Conservation (phyloP, 108 stramenopile species). For the Bacterosira constricta region DNA sequence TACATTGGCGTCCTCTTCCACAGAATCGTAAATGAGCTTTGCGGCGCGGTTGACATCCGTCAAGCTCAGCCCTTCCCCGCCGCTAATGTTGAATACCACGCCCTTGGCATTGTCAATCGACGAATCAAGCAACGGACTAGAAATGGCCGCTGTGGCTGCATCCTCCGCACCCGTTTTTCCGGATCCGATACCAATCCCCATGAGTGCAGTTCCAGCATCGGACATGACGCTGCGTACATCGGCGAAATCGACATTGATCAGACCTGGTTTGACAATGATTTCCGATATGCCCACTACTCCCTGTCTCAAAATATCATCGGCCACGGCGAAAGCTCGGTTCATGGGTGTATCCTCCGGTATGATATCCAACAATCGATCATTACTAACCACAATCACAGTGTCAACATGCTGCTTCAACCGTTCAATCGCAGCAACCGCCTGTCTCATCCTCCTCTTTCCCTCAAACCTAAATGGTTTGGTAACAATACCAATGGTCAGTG, state of each 20-base stretch:
- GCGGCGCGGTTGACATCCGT: slow-evolving; percentile 87
- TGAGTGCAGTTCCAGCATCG: slow-evolving; percentile 89
- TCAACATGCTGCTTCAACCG: slow-evolving; percentile 75
- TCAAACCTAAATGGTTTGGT: slow-evolving; percentile 92
- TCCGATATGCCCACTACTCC: slow-evolving; percentile 91
- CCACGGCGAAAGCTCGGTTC: slow-evolving; percentile 82
- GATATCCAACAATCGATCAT: slow-evolving; percentile 90
- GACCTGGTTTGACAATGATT: slow-evolving; percentile 87
- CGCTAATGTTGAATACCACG: slow-evolving; percentile 90
- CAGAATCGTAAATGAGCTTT: slow-evolving; percentile 85
- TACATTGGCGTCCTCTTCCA: slow-evolving; percentile 90
- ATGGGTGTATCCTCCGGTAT: slow-evolving; percentile 88
- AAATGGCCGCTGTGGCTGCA: slow-evolving; percentile 86
- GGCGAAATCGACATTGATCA: slow-evolving; percentile 95
- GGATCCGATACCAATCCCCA: slow-evolving; percentile 87
- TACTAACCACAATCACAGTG: slow-evolving; percentile 91
- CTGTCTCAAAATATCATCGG: slow-evolving; percentile 90
- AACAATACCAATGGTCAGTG: slow-evolving; percentile 80
- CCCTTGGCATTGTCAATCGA: slow-evolving; percentile 86
- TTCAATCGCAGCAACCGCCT: slow-evolving; percentile 78
- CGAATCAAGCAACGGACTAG: slow-evolving; percentile 82
- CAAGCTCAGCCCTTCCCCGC: slow-evolving; percentile 78
- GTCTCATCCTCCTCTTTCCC: slow-evolving; percentile 81
- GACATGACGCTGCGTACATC: slow-evolving; percentile 91
- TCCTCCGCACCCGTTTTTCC: slow-evolving; percentile 86